These are phyloP conservation scores for Microbotryum silenes-acaulis DNA, from an alignment of 1,284 basidiomycete species.

Conservation along the genomic window DNA sequence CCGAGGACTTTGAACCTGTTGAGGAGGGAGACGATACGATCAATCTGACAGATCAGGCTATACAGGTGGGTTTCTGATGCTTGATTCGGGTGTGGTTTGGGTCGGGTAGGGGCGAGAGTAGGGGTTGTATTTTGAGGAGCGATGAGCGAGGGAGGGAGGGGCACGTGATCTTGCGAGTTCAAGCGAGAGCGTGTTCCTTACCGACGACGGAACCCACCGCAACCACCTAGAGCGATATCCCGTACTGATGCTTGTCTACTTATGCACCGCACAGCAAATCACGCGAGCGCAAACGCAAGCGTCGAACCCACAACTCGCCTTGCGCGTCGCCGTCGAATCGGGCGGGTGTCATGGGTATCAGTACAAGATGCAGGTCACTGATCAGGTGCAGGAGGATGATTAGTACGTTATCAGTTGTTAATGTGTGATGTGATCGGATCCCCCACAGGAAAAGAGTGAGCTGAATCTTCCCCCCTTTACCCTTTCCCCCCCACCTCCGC, in stretches of 20 bases:
- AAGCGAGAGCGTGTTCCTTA: no score
- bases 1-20: conserved; percentile 22
- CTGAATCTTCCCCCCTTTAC: neutral
- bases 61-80: conserved; percentile 7
- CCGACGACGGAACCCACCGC: no score
- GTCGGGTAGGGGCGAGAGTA: no score
- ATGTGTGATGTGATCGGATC: no score
- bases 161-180: no score
- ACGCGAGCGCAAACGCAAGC: conserved; percentile 39
- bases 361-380: conserved; percentile 73
- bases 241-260: neutral
- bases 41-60: conserved; percentile 11
- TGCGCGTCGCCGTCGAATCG: conserved; percentile 72
- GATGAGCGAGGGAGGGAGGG: no score
- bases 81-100: neutral
- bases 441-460: no score
- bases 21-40: conserved; percentile 13
- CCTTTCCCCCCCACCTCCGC: neutral
- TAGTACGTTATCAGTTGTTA: conserved; percentile 52
- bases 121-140: no score
- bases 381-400: conserved; percentile 55
- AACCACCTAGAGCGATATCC: neutral
- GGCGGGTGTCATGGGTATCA: conserved; percentile 91
- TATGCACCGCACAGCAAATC: conserved; percentile 16
- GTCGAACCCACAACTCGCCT: conserved; percentile 53